Evolutionary conservation across 306 rosid species (phyloP), one percentile per base, ranked within the genome.

Genomic region (Quercus alba): DNA sequence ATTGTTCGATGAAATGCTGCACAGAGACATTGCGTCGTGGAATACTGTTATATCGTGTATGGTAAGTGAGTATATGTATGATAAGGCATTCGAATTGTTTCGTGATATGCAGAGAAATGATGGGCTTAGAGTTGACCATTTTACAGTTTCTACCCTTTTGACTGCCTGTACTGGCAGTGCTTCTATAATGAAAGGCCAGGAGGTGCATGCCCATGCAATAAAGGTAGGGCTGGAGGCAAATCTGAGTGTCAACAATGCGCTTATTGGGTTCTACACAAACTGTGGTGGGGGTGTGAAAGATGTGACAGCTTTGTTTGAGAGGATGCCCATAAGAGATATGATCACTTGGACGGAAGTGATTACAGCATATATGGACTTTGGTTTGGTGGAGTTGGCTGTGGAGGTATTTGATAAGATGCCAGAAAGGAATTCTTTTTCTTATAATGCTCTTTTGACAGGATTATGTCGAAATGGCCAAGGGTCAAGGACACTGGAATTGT

Each of bases 271-370:
- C 75, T 91, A 91, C 74, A 82, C 78, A 0, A 80, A 66, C 51
- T 88, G 83, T 76, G 93, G 83, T 76, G 94, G 97, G 70, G 75
- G 56, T 63, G 64, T 86, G 54, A 80, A 84, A 18, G 81, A 84
- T 9, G 93, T 90, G 81, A 77, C 11, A 54, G 80, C 80, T 52
- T 74, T 92, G 86, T 94, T 87, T 52, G 85, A 80, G 82, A 74
- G 82, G 83, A 94, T 89, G 99, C 31, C 78, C 20, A 77, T 54
- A 19, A 90, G 82, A 83, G 97, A 94, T 82, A 85, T 81, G 30
- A 85, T 91, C 77, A 93, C 97, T 25, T 94, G 94, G 94, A 93
- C 94, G 0, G 84, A 84, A 81, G 83, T 94, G 89, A 78, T 93
- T 31, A 82, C 86, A 0, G 94, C 89, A 0, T 94, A 86, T 76